Percentiles rank a stretch among this genome's conserved stretches.
phyloP scores from a whole-genome alignment of 2,329 filamentous ascomycete species.

The Penicillium sp. region DNA sequence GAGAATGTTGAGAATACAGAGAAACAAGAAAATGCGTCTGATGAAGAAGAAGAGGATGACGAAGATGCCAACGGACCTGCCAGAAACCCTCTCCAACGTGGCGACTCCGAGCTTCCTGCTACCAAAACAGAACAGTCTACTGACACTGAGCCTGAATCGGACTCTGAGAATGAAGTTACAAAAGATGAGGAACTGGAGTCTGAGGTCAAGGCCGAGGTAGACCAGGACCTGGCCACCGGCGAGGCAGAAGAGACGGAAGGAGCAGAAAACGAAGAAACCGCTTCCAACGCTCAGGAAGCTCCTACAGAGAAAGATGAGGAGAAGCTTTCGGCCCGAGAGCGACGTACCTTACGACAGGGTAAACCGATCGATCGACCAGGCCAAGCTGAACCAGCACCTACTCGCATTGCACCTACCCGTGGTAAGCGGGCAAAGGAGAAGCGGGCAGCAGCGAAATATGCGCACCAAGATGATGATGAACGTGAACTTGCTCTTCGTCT shows the following conservation, averaged over 20 bases:
- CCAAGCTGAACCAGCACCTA: constrained; percentile 19
- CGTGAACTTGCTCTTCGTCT: constrained; percentile 77
- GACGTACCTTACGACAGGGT: constrained; percentile 33
- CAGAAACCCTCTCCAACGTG: constrained; percentile 22
- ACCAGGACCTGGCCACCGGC: constrained; percentile 7
- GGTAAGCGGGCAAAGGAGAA: constrained; percentile 82
- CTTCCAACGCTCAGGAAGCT: constrained; percentile 24
- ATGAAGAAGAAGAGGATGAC: constrained; percentile 33
- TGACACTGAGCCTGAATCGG: constrained; percentile 10
- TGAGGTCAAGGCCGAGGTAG: constrained; percentile 35
- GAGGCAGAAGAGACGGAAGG: constrained; percentile 1
- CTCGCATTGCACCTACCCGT: constrained; percentile 48
- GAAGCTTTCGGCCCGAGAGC: constrained; percentile 47
- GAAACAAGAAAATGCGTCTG: constrained; percentile 10
- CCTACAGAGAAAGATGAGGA: constrained; percentile 18
- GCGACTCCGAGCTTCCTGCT: constrained; percentile 9
- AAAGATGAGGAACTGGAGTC: constrained; percentile 10
- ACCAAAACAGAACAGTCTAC: not conserved
- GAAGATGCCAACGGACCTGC: constrained; percentile 27
- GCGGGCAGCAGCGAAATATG: constrained; percentile 87
- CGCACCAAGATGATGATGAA: constrained; percentile 91
- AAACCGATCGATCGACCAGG: constrained; percentile 24
- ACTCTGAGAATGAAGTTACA: constrained; percentile 20
- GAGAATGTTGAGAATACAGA: constrained; percentile 27
- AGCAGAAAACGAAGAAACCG: constrained; percentile 15